Evolutionary conservation across 345 rosid species (phyloP).

Genomic region (Barbarea vulgaris): DNA sequence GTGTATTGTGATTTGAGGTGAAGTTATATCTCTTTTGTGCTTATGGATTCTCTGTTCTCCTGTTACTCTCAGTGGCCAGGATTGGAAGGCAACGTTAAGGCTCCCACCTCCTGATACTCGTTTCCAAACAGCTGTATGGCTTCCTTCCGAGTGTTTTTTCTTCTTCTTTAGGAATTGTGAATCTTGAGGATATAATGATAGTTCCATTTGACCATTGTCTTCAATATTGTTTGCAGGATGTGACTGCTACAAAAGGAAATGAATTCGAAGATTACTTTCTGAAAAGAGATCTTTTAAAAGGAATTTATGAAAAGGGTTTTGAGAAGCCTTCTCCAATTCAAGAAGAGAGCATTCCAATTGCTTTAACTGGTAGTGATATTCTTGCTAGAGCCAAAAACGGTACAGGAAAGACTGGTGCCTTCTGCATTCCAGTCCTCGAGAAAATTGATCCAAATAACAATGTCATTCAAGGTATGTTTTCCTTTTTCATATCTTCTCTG

Average conservation of each 20-base stretch:
- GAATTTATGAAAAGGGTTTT: slow-evolving; percentile 97
- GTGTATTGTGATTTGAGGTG: slow-evolving; percentile 4
- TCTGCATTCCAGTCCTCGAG: slow-evolving; percentile 96
- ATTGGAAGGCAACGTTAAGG: slow-evolving; percentile 91
- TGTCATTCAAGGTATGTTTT: slow-evolving; percentile 82
- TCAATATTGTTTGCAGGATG: slow-evolving; percentile 63
- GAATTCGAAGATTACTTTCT: slow-evolving; percentile 99
- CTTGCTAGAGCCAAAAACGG: slow-evolving; percentile 99
- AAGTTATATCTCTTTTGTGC: slow-evolving; percentile 10
- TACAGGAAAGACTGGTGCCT: slow-evolving; percentile 99
- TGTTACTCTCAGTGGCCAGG: slow-evolving; percentile 62
- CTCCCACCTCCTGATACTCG: slow-evolving; percentile 88
- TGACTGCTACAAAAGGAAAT: slow-evolving; percentile 98
- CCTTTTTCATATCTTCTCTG: not conserved
- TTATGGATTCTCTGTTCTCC: slow-evolving; percentile 20
- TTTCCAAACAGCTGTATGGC: slow-evolving; percentile 83
- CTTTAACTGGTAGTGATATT: slow-evolving; percentile 97
- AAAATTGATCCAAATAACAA: slow-evolving; percentile 94
- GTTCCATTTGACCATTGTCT: slow-evolving; percentile 39
- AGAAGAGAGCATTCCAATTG: slow-evolving; percentile 99
- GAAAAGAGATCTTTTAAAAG: slow-evolving; percentile 93
- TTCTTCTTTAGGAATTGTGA: not conserved
- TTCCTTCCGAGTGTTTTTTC: not conserved
- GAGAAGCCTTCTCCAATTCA: slow-evolving; percentile 99
- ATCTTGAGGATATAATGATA: not conserved